phyloP scores from a whole-genome alignment of 768 basidiomycete species.

The Roridomyces roridus region DNA sequence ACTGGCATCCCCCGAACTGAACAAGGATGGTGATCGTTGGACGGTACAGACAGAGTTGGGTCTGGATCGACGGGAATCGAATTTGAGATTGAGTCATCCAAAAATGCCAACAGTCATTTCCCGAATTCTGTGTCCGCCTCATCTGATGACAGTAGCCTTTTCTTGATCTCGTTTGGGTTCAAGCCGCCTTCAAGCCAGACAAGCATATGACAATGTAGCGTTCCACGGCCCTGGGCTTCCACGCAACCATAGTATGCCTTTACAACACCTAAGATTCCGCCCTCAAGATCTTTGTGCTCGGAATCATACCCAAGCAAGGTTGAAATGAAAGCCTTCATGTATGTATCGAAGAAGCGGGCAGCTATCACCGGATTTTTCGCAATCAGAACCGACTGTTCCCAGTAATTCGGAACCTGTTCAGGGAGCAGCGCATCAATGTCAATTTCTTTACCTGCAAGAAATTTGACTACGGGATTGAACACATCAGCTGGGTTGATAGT shows the following conservation, averaged over 20 bases:
- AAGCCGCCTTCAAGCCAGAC: not conserved
- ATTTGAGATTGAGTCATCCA: not conserved
- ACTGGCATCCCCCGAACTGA: not conserved
- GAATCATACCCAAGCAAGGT: not conserved
- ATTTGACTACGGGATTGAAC: not conserved
- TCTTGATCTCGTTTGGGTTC: not conserved
- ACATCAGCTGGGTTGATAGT: not conserved
- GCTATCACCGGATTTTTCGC: not conserved
- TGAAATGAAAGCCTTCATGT: not conserved
- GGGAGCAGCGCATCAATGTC: not conserved
- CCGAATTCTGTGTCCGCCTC: not conserved
- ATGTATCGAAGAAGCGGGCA: not conserved
- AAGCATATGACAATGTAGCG: not conserved
- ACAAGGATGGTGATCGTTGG: not conserved
- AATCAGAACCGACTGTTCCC: not conserved
- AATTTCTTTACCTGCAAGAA: not conserved
- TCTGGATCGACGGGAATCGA: not conserved
- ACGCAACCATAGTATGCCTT: not conserved
- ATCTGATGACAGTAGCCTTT: not conserved
- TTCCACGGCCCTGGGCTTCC: not conserved
- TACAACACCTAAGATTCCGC: not conserved
- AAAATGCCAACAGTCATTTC: not conserved
- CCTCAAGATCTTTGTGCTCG: not conserved
- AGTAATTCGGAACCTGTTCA: not conserved
- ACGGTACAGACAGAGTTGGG: not conserved